Evolutionary conservation across 257 asterid species (phyloP), one percentile per base, ranked within the genome.

Genomic region (Capsicum rhomboideum): DNA sequence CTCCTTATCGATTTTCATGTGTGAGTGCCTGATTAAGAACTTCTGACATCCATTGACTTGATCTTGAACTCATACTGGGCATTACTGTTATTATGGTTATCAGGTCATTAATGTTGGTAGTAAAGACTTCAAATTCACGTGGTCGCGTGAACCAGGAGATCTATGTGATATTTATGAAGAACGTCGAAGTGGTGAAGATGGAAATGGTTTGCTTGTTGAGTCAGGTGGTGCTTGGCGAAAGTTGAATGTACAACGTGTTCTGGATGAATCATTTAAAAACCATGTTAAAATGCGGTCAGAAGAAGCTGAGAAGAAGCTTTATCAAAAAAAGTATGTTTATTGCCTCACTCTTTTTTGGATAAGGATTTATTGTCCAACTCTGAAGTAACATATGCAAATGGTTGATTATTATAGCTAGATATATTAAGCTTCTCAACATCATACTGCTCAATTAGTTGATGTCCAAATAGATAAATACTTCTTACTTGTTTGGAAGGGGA

Each of bases 121-220:
- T 84, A 97, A 97, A 87, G 91, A 82, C 92, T 94, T 97, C 89
- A 93, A 89, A 86, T 97, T 97, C 87, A 93, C 97, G 66, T 95
- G 99, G 97, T 93, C 99, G 13, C 89, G 88, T 75, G 99, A 97
- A 86, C 91, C 92, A 28, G 98, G 97, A 82, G 98, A 91, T 85
- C 89, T 95, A 67, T 97, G 99, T 90, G 99, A 95, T 84, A 90
- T 95, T 85, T 97, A 97, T 79, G 99, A 97, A 91, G 98, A 97
- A 86, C 93, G 95, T 61, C 92, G 44, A 90, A 92, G 94, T 84
- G 99, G 97, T 77, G 97, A 93, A 86, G 98, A 91, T 89, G 97
- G 97, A 88, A 90, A 86, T 88, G 97, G 93, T 23, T 86, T 94
- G 92, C 95, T 97, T 56, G 94, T 95, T 83, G 99, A 97, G 88